phyloP scores from a whole-genome alignment of 2,329 filamentous ascomycete species.

The Periconia digitata region DNA sequence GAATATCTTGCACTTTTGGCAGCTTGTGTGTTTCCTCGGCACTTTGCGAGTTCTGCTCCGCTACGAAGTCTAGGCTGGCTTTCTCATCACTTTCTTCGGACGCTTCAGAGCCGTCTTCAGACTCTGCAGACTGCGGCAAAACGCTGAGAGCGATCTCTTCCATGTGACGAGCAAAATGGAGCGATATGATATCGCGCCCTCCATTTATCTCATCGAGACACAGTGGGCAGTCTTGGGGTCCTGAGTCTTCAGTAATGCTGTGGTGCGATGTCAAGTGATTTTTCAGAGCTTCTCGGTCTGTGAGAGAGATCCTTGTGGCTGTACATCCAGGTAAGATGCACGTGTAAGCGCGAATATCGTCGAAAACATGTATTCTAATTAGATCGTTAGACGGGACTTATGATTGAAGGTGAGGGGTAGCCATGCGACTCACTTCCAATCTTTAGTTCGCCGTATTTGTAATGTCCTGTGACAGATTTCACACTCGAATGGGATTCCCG shows the following conservation, averaged over 20 bases:
- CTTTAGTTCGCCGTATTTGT: constrained; percentile 5
- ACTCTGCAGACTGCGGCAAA: constrained; percentile 6
- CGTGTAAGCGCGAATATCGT: constrained; percentile 10
- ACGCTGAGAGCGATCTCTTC: constrained; percentile 11
- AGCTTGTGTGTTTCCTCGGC: too few species aligned
- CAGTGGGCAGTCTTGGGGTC: constrained; percentile 2
- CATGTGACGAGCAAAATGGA: constrained; percentile 12
- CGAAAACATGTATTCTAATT: constrained; percentile 10
- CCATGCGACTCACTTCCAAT: constrained; percentile 9
- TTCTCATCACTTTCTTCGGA: background rate
- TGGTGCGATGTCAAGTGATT: constrained; percentile 2
- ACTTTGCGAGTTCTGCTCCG: too few species aligned
- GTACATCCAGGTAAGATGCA: constrained; percentile 8
- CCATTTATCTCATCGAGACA: constrained; percentile 7
- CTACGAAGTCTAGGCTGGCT: too few species aligned
- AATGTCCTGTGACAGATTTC: constrained; percentile 10
- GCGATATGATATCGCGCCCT: constrained; percentile 1
- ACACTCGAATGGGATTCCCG: constrained; percentile 7
- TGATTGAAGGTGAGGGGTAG: background rate
- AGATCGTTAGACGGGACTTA: background rate
- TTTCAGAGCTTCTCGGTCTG: constrained; percentile 3
- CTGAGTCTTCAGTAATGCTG: background rate
- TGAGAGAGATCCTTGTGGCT: background rate
- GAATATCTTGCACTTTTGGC: too few species aligned
- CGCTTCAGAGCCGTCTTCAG: background rate